Base-by-base conservation (phyloP, 1,139 yeast species). In the Sugiyamaella castrensis region DNA sequence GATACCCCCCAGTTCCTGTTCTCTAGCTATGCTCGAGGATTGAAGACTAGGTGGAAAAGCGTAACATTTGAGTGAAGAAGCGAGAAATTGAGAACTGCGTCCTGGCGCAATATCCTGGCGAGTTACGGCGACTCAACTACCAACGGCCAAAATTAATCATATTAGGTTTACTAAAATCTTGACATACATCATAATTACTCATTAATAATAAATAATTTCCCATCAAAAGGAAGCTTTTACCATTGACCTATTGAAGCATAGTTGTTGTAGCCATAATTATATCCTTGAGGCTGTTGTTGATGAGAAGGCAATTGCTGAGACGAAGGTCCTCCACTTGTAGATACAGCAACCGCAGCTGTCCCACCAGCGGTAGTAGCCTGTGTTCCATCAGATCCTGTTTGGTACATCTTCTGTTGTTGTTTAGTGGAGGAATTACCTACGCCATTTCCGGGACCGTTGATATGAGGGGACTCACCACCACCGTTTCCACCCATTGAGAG, bases 291-390 rank as follows among this genome's bases (percentile, higher is more conserved):
- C 32, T 33, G 43, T 24, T 30, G 47, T 30, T 38, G 53, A 24
- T 26, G 42, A 12, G 53, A 39, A 36, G 49, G 16, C 29, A 51
- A 46, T 29, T 51, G 46, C 43, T 42, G 35, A 33, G 55, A 12
- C 9, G 48, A 8, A 13, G 16, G 41, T 5, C 37, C 38, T 13
- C 38, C 27, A n/a, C 44, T 33, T 24, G 36, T 41, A n/a, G 50
- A 35, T 8, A 39, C 47, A 2, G 40, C 37, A 12, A 41, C 26
- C 4, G 33, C 15, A n/a, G 2, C 12, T 31, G 34, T 2, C 3
- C 34, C 34, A n/a, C 12, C 34, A n/a, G 13, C 3, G 6, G 34
- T n/a, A 6, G 15, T 6, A 31, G 34, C 34, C 34, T 13, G 34
- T n/a, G 15, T 6, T 3, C 34, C 34, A 31, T n/a, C 4, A 31